These are phyloP conservation scores for Calycina herbarum DNA, from an alignment of 2,329 filamentous ascomycete genomes.

Conservation along the genomic window DNA sequence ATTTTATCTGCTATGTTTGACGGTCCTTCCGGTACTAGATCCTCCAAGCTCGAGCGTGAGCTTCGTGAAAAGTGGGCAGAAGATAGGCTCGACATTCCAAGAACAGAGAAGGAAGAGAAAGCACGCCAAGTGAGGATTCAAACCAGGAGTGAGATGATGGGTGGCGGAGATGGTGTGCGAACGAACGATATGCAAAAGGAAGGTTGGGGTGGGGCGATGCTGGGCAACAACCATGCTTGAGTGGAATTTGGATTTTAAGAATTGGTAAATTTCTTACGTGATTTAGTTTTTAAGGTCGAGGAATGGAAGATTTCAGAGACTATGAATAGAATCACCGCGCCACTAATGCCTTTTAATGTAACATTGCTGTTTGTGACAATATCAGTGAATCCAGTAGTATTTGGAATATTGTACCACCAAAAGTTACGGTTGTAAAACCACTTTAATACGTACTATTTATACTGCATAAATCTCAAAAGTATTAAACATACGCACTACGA, in stretches of 20 bases:
- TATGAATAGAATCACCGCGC: too few species aligned
- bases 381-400: too few species aligned
- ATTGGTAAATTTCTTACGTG: too few species aligned
- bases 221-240: neutral
- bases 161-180: slow-evolving; percentile 1
- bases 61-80: slow-evolving; percentile 6
- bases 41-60: slow-evolving; percentile 6
- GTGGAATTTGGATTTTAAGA: neutral
- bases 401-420: too few species aligned
- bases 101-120: slow-evolving; percentile 4
- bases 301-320: too few species aligned
- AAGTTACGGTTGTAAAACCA: too few species aligned
- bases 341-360: too few species aligned
- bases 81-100: slow-evolving; percentile 4
- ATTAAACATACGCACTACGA: too few species aligned
- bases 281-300: too few species aligned
- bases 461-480: too few species aligned
- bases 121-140: neutral
- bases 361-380: too few species aligned
- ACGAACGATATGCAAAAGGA: slow-evolving; percentile 8
- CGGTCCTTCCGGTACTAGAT: slow-evolving; percentile 1
- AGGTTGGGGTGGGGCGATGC: slow-evolving; percentile 5
- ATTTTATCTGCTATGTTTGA: neutral
- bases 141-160: slow-evolving; percentile 5
- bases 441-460: too few species aligned